Conservation (phyloP, 2,329 filamentous ascomycete species). For the Pseudogymnoascus sp. region DNA sequence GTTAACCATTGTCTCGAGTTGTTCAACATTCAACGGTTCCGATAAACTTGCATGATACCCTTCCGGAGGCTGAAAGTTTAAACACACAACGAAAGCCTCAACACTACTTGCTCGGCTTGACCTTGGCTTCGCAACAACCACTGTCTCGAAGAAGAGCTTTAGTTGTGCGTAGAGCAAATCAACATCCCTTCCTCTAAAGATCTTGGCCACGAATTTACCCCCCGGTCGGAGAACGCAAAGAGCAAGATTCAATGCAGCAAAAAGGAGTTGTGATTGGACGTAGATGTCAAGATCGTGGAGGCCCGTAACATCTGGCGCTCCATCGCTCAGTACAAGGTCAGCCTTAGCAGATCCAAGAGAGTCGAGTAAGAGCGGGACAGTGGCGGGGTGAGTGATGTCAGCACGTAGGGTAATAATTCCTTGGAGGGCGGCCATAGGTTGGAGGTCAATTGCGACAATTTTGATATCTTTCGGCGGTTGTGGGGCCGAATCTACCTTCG, state of each 20-base stretch:
- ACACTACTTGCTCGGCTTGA: conserved; percentile 94
- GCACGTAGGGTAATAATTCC: conserved; percentile 89
- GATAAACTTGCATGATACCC: conserved; percentile 71
- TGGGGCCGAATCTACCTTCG: conserved; percentile 25
- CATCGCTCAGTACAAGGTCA: conserved; percentile 90
- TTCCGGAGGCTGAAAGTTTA: conserved; percentile 74
- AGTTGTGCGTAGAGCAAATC: conserved; percentile 91
- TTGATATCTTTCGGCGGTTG: conserved; percentile 65
- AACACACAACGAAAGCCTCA: conserved; percentile 92
- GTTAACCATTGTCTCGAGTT: conserved; percentile 43
- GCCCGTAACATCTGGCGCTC: conserved; percentile 92
- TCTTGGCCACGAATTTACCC: conserved; percentile 96
- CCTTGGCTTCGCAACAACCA: conserved; percentile 86
- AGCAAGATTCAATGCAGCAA: conserved; percentile 86
- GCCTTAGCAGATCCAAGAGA: conserved; percentile 75
- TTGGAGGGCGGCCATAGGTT: conserved; percentile 88
- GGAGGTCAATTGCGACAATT: conserved; percentile 91
- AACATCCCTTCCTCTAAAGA: conserved; percentile 92
- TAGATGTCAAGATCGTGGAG: conserved; percentile 98
- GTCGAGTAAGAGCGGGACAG: conserved; percentile 77
- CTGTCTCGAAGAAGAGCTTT: conserved; percentile 79
- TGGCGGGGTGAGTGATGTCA: conserved; percentile 95
- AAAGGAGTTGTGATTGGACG: conserved; percentile 90
- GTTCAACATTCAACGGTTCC: conserved; percentile 61
- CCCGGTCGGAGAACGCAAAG: conserved; percentile 87